These are phyloP conservation scores for Geopyxis carbonaria DNA, from an alignment of 495 filamentous ascomycete genomes.

Conservation along the genomic window DNA sequence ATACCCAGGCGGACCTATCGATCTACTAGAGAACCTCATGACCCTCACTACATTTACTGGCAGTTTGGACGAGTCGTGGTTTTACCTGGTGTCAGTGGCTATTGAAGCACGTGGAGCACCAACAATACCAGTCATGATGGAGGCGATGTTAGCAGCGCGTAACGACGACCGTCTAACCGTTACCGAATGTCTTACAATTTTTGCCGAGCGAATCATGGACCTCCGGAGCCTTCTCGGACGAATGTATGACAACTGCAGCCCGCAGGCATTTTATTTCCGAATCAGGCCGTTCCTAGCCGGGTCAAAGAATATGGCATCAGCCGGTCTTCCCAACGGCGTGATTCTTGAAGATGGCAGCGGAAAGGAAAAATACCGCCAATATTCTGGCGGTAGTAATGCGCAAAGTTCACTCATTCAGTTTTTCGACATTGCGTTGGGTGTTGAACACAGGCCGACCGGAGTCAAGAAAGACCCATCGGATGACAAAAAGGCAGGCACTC, in stretches of 20 bases:
- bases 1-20: constrained; percentile 60
- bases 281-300: constrained; percentile 91
- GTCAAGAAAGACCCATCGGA: constrained; percentile 36
- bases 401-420: constrained; percentile 92
- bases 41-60: constrained; percentile 87
- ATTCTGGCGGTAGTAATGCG: constrained; percentile 82
- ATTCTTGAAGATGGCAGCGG: constrained; percentile 65
- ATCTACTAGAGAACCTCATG: constrained; percentile 66
- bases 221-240: constrained; percentile 54
- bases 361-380: constrained; percentile 51
- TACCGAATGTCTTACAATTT: constrained; percentile 50
- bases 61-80: constrained; percentile 93
- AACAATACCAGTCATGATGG: constrained; percentile 73
- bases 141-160: constrained; percentile 69
- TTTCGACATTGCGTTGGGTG: constrained; percentile 77
- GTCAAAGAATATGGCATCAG: constrained; percentile 90
- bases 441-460: constrained; percentile 85
- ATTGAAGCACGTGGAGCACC: constrained; percentile 87
- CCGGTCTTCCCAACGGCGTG: constrained; percentile 72
- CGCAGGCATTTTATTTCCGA: constrained; percentile 80
- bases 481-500: constrained; percentile 35
- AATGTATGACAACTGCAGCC: constrained; percentile 88
- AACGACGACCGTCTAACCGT: constrained; percentile 51
- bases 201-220: constrained; percentile 79
- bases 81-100: constrained; percentile 85